Percentiles rank a stretch among this genome's conserved stretches.
phyloP scores from a whole-genome alignment of 176 grass and related monocot species.

The Juncus effusus region DNA sequence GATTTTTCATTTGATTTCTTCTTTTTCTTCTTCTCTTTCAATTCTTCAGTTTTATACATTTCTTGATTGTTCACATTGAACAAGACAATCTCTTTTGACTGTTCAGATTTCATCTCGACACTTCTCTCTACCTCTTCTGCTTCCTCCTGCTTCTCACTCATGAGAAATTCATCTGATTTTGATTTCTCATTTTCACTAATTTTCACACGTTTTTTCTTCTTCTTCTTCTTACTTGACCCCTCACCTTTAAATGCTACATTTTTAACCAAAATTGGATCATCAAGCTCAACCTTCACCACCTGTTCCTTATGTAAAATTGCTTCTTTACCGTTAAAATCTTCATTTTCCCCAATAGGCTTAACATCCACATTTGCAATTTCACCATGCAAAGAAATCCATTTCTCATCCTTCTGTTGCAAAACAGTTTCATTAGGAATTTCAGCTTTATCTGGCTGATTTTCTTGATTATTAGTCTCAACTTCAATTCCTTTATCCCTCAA shows the following conservation, averaged over 20 bases:
- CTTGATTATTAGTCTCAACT: not conserved
- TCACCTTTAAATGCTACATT: not conserved
- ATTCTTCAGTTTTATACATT: not conserved
- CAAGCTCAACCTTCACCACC: not conserved
- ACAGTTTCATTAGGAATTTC: not conserved
- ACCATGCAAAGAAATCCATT: not conserved
- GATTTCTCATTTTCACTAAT: slow-evolving; percentile 1
- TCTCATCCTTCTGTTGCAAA: not conserved
- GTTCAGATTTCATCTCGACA: not conserved
- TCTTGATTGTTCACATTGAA: not conserved
- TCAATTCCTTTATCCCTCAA: not conserved
- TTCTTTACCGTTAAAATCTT: not conserved
- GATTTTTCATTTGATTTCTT: not conserved
- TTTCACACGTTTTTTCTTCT: not conserved
- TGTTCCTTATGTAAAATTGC: not conserved
- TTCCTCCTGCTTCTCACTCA: not conserved
- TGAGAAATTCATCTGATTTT: not conserved
- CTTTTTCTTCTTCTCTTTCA: not conserved
- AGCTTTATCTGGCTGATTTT: not conserved
- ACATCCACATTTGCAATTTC: not conserved
- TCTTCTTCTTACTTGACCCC: not conserved
- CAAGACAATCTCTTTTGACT: slow-evolving; percentile 2
- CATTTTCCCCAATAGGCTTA: not conserved
- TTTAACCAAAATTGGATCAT: not conserved
- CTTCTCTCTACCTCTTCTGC: not conserved